phyloP scores from a whole-genome alignment of 1,284 basidiomycete species.

The Blastosporella zonata region DNA sequence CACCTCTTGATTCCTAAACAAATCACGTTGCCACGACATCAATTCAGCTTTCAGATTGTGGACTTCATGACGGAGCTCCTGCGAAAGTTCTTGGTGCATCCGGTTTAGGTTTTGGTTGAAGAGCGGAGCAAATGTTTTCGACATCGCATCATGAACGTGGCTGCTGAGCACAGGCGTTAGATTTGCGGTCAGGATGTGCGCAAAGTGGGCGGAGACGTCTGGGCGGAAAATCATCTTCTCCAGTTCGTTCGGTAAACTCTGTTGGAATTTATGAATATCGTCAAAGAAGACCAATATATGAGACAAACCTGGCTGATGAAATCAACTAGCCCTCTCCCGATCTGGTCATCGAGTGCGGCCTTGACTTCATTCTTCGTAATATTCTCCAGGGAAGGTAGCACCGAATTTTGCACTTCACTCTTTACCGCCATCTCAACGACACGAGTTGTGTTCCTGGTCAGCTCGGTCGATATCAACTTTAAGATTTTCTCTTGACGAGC shows the following conservation, averaged over 20 bases:
- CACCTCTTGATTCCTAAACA: conserved; percentile 74
- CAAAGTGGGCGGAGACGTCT: conserved; percentile 71
- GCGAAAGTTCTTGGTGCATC: conserved; percentile 74
- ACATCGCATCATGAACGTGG: conserved; percentile 75
- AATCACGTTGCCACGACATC: conserved; percentile 73
- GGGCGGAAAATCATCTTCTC: conserved; percentile 74
- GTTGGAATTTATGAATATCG: conserved; percentile 12
- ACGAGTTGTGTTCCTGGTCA: conserved; percentile 79
- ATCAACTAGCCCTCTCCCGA: conserved; percentile 67
- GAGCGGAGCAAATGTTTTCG: conserved; percentile 69
- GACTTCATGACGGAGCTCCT: conserved; percentile 72
- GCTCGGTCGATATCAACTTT: conserved; percentile 79
- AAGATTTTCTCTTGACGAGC: conserved; percentile 81
- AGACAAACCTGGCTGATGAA: conserved; percentile 66
- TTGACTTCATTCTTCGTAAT: conserved; percentile 79
- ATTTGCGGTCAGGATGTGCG: conserved; percentile 63
- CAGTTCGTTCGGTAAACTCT: conserved; percentile 75
- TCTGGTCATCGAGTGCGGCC: conserved; percentile 68
- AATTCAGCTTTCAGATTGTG: conserved; percentile 72
- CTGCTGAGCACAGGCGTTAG: conserved; percentile 72
- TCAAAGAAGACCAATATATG: not conserved
- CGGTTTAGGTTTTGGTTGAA: conserved; percentile 65
- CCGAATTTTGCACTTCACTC: conserved; percentile 73
- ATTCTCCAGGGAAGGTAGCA: conserved; percentile 73
- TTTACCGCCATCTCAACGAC: conserved; percentile 84